A percentile compares a stretch with the other conserved stretches of the same genome.
phyloP scores from a whole-genome alignment of 495 filamentous ascomycete species.

The Penicillium argentinense region DNA sequence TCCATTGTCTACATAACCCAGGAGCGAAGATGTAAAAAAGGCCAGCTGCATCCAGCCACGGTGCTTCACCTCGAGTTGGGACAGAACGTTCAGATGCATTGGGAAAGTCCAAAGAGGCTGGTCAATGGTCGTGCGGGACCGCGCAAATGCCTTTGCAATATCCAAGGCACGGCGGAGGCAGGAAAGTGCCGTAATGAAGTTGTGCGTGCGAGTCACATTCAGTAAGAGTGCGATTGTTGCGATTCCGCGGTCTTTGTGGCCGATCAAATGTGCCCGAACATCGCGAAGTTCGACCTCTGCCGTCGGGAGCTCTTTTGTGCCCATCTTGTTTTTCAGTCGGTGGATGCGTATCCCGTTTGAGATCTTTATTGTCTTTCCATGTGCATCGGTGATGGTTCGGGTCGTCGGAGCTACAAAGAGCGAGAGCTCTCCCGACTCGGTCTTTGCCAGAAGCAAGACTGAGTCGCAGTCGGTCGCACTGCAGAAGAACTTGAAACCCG shows the following conservation, averaged over 20 bases:
- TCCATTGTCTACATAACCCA: slow-evolving; percentile 52
- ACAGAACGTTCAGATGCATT: slow-evolving; percentile 59
- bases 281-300: slow-evolving; percentile 65
- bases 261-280: slow-evolving; percentile 63
- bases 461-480: slow-evolving; percentile 68
- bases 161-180: slow-evolving; percentile 59
- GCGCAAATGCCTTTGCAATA: slow-evolving; percentile 56
- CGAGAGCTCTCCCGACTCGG: slow-evolving; percentile 49
- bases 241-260: slow-evolving; percentile 58
- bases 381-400: slow-evolving; percentile 25
- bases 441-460: slow-evolving; percentile 64
- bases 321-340: slow-evolving; percentile 69
- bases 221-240: slow-evolving; percentile 61
- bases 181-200: slow-evolving; percentile 53
- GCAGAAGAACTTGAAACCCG: slow-evolving; percentile 75
- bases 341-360: slow-evolving; percentile 68
- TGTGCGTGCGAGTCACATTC: slow-evolving; percentile 66
- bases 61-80: slow-evolving; percentile 51
- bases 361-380: slow-evolving; percentile 16
- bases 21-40: slow-evolving; percentile 59
- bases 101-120: slow-evolving; percentile 52
- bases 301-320: slow-evolving; percentile 66
- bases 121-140: slow-evolving; percentile 47
- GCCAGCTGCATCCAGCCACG: slow-evolving; percentile 56
- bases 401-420: slow-evolving; percentile 66